Conservation (phyloP, 768 basidiomycete species). For the Tulasnella sp. region DNA sequence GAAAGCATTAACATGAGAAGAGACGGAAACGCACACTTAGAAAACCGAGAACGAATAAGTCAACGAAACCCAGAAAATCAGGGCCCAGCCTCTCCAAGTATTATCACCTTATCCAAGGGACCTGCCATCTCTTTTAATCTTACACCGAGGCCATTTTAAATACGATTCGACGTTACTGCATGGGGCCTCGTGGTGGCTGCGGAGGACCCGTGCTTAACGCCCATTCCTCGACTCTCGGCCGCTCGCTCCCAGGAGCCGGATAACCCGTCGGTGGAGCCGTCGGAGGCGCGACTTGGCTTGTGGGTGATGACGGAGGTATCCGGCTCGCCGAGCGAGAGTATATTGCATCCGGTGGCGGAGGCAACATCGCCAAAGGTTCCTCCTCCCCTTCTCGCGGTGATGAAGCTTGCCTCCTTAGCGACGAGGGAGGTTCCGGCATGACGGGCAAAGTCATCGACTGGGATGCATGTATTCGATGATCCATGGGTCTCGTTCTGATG, state of each 20-base stretch:
- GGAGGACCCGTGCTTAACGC: conserved; percentile 8
- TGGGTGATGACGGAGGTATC: neutral
- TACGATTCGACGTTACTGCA: no score
- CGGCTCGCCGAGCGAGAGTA: conserved; percentile 16
- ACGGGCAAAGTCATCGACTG: neutral
- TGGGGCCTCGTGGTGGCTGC: neutral
- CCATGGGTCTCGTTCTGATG: neutral
- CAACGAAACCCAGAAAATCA: neutral
- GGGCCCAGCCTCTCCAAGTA: neutral
- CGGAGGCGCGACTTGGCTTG: neutral
- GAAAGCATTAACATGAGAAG: neutral
- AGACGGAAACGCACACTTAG: neutral
- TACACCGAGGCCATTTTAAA: neutral
- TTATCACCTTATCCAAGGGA: neutral
- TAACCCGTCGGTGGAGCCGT: conserved; percentile 12
- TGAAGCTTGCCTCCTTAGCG: neutral
- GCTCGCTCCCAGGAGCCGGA: neutral
- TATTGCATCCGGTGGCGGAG: conserved; percentile 2
- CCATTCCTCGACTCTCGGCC: conserved; percentile 21
- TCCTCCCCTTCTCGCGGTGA: neutral
- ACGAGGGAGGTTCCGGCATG: neutral
- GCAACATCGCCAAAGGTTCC: neutral
- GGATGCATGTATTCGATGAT: neutral
- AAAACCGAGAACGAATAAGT: neutral
- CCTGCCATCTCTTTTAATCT: neutral